A percentile compares a stretch with the other conserved stretches of the same genome.
Conservation (phyloP, 495 filamentous ascomycete species). For the Penicillium robsamsonii region DNA sequence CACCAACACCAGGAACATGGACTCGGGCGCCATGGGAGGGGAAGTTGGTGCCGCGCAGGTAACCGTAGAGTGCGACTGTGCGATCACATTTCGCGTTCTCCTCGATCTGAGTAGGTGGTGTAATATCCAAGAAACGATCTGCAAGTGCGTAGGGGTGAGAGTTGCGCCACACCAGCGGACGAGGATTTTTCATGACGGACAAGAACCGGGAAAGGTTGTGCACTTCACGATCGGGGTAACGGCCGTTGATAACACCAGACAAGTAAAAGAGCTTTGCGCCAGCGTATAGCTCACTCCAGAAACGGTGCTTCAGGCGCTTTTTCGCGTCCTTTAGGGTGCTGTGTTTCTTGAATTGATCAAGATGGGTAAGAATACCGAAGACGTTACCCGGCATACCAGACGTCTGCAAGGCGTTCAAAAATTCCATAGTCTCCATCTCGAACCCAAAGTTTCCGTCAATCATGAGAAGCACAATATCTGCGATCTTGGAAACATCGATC, state of each 20-base stretch:
- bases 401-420: constrained; percentile 82
- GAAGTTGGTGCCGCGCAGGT: constrained; percentile 94
- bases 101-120: constrained; percentile 86
- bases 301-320: constrained; percentile 90
- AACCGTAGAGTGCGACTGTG: constrained; percentile 87
- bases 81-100: constrained; percentile 85
- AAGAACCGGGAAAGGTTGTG: constrained; percentile 93
- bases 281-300: constrained; percentile 96
- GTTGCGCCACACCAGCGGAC: constrained; percentile 94
- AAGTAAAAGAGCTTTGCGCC: constrained; percentile 97
- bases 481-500: constrained; percentile 94
- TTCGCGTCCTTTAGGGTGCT: constrained; percentile 85
- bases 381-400: constrained; percentile 98
- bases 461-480: constrained; percentile 94
- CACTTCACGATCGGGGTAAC: constrained; percentile 94
- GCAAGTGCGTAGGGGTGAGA: constrained; percentile 90
- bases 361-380: constrained; percentile 93
- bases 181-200: constrained; percentile 97
- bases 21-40: constrained; percentile 80
- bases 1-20: constrained; percentile 93
- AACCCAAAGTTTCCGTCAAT: constrained; percentile 98
- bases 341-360: constrained; percentile 92
- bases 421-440: constrained; percentile 99
- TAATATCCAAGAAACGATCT: constrained; percentile 92
- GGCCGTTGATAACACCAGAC: constrained; percentile 89